phyloP scores from a whole-genome alignment of 2,329 filamentous ascomycete genomes.

The Fusarium musae region DNA sequence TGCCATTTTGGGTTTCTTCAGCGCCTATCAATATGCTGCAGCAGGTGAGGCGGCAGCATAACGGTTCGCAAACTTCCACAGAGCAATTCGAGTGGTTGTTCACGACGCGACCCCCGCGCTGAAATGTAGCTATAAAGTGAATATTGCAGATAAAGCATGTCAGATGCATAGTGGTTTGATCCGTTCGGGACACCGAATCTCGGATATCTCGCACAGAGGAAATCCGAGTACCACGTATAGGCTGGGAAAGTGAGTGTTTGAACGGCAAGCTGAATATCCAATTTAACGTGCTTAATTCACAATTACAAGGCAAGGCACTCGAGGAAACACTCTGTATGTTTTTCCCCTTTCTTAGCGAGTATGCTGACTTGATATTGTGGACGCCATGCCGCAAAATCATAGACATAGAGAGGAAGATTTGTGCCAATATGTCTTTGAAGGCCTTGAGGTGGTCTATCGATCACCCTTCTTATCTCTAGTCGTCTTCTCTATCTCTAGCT shows the following conservation, averaged over 20 bases:
- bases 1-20: slow-evolving; percentile 13
- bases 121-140: slow-evolving; percentile 1
- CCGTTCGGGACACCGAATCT: background rate
- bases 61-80: slow-evolving; percentile 31
- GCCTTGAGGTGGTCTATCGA: background rate
- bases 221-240: background rate
- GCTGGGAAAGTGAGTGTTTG: background rate
- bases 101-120: slow-evolving; percentile 26
- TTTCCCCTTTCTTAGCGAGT: background rate
- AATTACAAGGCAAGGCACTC: background rate
- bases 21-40: slow-evolving; percentile 21
- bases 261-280: background rate
- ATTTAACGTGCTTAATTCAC: background rate
- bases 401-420: too few species aligned
- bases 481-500: background rate
- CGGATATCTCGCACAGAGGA: background rate
- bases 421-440: background rate
- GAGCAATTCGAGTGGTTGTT: slow-evolving; percentile 24
- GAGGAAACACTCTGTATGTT: background rate
- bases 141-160: slow-evolving; percentile 11
- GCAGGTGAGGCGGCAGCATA: slow-evolving; percentile 24
- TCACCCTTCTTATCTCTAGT: background rate
- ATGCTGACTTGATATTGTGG: background rate
- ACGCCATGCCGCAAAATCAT: background rate
- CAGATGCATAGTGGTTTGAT: slow-evolving; percentile 11